phyloP scores from a whole-genome alignment of 805 yeast genomes.

The Torulaspora franciscae region DNA sequence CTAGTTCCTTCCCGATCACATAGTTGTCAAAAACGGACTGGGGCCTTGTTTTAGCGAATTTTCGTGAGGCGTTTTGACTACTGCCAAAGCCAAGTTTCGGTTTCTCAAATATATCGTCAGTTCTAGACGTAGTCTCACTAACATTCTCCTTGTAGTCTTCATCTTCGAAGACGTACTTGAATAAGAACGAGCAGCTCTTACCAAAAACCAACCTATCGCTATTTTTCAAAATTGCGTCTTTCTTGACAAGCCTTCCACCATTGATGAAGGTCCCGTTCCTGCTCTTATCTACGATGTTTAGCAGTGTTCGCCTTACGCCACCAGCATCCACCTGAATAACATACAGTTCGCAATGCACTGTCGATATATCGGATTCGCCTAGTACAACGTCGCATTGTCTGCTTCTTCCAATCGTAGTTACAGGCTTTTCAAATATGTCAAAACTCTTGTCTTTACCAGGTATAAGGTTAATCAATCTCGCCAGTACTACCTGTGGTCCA shows the following conservation, averaged over 20 bases:
- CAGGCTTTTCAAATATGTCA: conserved; percentile 33
- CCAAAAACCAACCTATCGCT: conserved; percentile 63
- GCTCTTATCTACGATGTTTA: conserved; percentile 50
- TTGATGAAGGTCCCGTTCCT: conserved; percentile 67
- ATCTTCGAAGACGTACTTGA: conserved; percentile 38
- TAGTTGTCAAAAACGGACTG: conserved; percentile 52
- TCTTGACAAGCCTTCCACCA: conserved; percentile 46
- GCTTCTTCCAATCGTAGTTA: conserved; percentile 49
- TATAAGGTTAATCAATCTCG: conserved; percentile 28
- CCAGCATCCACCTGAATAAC: conserved; percentile 39
- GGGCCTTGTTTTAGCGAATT: conserved; percentile 16
- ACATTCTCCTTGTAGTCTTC: conserved; percentile 1
- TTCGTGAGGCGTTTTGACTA: conserved; percentile 22
- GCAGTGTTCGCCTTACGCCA: conserved; percentile 34
- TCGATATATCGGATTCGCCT: conserved; percentile 57
- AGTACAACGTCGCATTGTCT: conserved; percentile 54
- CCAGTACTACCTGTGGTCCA: conserved; percentile 15
- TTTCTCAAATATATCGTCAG: conserved; percentile 26
- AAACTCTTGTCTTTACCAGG: conserved; percentile 35
- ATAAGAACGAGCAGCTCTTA: conserved; percentile 47
- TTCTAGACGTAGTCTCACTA: not conserved
- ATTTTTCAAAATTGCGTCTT: conserved; percentile 47
- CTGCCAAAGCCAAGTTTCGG: conserved; percentile 24
- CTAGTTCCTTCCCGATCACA: conserved; percentile 51
- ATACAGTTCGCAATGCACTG: conserved; percentile 55